Percentiles rank a stretch among this genome's conserved stretches.
These are phyloP conservation scores for Dryas octopetala DNA, from an alignment of 306 rosid species.

Conservation along the genomic window DNA sequence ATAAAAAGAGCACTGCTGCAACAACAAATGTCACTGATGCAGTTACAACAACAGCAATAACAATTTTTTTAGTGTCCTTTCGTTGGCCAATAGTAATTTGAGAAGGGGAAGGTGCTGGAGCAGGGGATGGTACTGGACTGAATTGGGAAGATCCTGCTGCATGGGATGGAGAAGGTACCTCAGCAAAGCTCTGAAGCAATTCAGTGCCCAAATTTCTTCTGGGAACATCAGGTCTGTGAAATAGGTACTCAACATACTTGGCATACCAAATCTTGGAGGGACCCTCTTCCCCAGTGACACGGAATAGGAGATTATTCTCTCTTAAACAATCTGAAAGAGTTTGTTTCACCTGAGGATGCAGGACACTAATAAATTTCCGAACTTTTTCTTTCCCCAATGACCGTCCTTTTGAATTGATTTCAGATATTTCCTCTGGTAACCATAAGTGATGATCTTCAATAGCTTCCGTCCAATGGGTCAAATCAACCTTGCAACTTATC, in stretches of 20 bases:
- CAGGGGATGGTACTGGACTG: slow-evolving; percentile 35
- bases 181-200: slow-evolving; percentile 29
- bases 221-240: slow-evolving; percentile 36
- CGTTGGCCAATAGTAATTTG: slow-evolving; percentile 16
- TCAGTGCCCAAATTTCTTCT: slow-evolving; percentile 59
- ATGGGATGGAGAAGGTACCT: slow-evolving; percentile 29
- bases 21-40: slow-evolving; percentile 56
- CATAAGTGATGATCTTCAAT: slow-evolving; percentile 39
- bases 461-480: slow-evolving; percentile 49
- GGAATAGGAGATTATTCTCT: slow-evolving; percentile 36
- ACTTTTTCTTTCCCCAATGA: slow-evolving; percentile 42
- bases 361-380: slow-evolving; percentile 39
- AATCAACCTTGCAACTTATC: slow-evolving; percentile 61
- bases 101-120: slow-evolving; percentile 26
- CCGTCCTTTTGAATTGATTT: slow-evolving; percentile 32
- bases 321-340: slow-evolving; percentile 62
- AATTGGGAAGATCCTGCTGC: slow-evolving; percentile 30
- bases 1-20: slow-evolving; percentile 56
- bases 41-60: slow-evolving; percentile 48
- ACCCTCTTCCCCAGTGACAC: slow-evolving; percentile 49
- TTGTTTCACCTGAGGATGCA: slow-evolving; percentile 54
- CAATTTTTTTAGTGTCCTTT: slow-evolving; percentile 28
- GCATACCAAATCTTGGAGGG: slow-evolving; percentile 48
- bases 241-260: slow-evolving; percentile 32
- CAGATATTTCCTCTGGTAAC: slow-evolving; percentile 40